A percentile compares a stretch with the other conserved stretches of the same genome.
These are phyloP conservation scores for Boechera retrofracta DNA, from an alignment of 345 rosid species.

Conservation along the genomic window DNA sequence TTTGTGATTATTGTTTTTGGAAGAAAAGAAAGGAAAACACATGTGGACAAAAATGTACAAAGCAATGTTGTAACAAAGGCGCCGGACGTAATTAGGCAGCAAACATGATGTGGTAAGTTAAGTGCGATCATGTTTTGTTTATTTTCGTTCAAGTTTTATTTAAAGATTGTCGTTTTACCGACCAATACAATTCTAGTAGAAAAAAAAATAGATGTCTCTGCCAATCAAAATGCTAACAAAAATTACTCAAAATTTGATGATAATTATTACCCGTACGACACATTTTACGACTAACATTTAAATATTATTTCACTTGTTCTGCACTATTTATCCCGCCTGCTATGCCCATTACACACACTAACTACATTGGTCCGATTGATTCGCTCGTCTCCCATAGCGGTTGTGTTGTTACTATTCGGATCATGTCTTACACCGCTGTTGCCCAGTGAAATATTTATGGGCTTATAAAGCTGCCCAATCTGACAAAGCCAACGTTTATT, in stretches of 20 bases:
- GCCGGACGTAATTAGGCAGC: neutral
- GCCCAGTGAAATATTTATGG: neutral
- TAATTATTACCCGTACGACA: too few species aligned
- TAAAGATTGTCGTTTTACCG: neutral
- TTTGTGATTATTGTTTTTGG: too few species aligned
- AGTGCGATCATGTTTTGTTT: neutral
- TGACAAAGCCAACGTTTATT: too few species aligned
- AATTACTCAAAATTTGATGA: too few species aligned
- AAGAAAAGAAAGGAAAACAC: too few species aligned
- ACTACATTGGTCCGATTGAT: neutral
- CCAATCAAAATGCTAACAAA: too few species aligned
- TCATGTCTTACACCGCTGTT: neutral
- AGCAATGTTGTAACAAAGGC: neutral
- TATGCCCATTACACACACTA: neutral
- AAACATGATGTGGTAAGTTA: neutral
- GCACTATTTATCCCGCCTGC: too few species aligned
- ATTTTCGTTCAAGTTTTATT: neutral
- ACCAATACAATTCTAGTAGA: neutral
- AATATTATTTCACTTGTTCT: too few species aligned
- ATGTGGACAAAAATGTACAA: neutral
- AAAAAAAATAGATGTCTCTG: too few species aligned
- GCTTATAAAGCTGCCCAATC: neutral
- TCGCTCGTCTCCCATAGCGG: neutral
- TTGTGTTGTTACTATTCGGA: neutral
- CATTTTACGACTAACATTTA: too few species aligned